phyloP scores from a whole-genome alignment of 2,329 filamentous ascomycete genomes.

The Colletotrichum sp. region DNA sequence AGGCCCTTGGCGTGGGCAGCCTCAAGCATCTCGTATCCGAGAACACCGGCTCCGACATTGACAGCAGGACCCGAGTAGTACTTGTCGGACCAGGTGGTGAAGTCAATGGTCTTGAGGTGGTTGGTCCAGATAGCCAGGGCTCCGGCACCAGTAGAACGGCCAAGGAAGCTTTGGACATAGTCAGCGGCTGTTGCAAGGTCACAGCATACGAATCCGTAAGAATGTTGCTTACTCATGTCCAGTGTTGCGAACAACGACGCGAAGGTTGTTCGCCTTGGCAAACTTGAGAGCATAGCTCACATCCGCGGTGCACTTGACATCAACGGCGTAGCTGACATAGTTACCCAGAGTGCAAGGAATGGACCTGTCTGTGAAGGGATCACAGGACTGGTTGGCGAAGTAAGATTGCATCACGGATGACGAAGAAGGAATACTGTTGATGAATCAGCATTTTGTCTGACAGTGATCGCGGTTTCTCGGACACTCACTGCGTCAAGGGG shows the following conservation, averaged over 20 bases:
- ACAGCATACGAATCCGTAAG: rapidly evolving
- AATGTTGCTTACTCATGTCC: constrained; percentile 30
- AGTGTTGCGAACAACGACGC: constrained; percentile 39
- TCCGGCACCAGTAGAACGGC: constrained; percentile 42
- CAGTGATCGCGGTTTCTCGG: not conserved
- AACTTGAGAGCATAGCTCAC: constrained; percentile 36
- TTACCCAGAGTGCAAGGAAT: constrained; percentile 49
- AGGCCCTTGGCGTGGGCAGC: constrained; percentile 34
- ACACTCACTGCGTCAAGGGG: constrained; percentile 38
- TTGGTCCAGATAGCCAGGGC: constrained; percentile 44
- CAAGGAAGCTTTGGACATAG: constrained; percentile 27
- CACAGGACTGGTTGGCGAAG: constrained; percentile 42
- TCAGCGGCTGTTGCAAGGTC: not conserved
- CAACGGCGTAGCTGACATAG: constrained; percentile 47
- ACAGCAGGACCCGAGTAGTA: constrained; percentile 57
- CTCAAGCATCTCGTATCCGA: constrained; percentile 49
- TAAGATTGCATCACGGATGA: constrained; percentile 47
- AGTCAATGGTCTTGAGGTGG: constrained; percentile 44
- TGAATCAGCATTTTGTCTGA: constrained; percentile 1
- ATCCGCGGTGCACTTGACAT: constrained; percentile 33
- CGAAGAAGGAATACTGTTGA: constrained; percentile 35
- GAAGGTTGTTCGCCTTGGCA: constrained; percentile 37
- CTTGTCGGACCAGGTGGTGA: constrained; percentile 39
- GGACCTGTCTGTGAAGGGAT: constrained; percentile 41
- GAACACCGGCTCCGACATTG: constrained; percentile 58